Conservation (phyloP, 106 monocot species). For the Dactylorhiza incarnata region DNA sequence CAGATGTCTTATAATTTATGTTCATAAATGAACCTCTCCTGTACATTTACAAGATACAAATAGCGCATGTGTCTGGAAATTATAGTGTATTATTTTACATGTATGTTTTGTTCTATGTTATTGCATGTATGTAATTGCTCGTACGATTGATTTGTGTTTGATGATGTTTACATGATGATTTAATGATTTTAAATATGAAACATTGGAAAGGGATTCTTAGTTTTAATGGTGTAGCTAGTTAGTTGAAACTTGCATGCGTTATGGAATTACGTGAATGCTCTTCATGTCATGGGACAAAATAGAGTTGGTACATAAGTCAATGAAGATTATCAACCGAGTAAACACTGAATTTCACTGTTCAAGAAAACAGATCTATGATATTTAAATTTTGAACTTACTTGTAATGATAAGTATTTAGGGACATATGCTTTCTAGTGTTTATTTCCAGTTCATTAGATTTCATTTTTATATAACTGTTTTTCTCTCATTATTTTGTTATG, state of each 20-base stretch:
- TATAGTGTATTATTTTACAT: too few relatives aligned
- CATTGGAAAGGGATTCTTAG: background rate
- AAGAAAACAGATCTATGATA: too few relatives aligned
- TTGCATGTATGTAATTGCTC: too few relatives aligned
- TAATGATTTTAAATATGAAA: background rate
- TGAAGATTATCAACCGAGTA: background rate
- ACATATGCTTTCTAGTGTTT: background rate
- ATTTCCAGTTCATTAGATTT: background rate
- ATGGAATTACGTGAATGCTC: background rate
- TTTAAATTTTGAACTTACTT: too few relatives aligned
- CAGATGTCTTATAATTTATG: too few relatives aligned
- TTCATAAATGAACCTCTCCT: too few relatives aligned
- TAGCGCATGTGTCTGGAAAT: too few relatives aligned
- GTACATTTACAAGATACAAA: too few relatives aligned
- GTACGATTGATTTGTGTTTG: background rate
- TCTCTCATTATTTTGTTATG: background rate
- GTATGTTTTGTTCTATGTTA: too few relatives aligned
- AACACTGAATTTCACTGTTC: background rate
- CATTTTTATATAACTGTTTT: background rate
- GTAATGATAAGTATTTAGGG: background rate
- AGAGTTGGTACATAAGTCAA: background rate
- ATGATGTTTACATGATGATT: background rate
- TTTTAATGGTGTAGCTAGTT: background rate
- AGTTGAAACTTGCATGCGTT: background rate
- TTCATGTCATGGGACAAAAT: background rate